phyloP scores from a whole-genome alignment of 352 stramenopile genomes.

The Phytophthora capsici region DNA sequence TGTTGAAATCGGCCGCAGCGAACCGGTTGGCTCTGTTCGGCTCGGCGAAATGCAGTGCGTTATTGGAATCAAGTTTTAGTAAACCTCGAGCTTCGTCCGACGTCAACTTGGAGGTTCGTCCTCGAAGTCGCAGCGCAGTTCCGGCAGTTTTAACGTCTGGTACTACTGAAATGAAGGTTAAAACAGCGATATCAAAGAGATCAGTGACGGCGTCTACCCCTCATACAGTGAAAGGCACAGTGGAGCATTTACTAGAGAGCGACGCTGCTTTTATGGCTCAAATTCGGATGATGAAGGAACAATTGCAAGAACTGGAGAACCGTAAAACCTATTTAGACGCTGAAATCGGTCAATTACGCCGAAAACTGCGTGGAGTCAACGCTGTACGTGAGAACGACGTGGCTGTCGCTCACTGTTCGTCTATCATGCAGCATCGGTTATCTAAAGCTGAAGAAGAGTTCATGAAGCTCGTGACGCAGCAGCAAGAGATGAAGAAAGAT shows the following conservation, averaged over 20 bases:
- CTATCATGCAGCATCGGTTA: slow-evolving; percentile 79
- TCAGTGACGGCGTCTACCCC: not conserved
- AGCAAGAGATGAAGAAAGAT: slow-evolving; percentile 64
- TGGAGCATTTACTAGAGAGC: slow-evolving; percentile 75
- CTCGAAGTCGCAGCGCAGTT: slow-evolving; percentile 17
- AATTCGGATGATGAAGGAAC: slow-evolving; percentile 62
- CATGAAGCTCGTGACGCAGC: slow-evolving; percentile 77
- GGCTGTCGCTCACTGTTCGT: slow-evolving; percentile 72
- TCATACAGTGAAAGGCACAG: slow-evolving; percentile 42
- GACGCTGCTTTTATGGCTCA: slow-evolving; percentile 70
- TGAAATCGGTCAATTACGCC: slow-evolving; percentile 57
- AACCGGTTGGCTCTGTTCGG: slow-evolving; percentile 33
- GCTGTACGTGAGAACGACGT: slow-evolving; percentile 81
- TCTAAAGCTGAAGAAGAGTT: slow-evolving; percentile 79
- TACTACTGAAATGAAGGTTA: slow-evolving; percentile 8
- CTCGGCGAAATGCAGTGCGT: slow-evolving; percentile 28
- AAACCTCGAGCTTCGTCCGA: slow-evolving; percentile 15
- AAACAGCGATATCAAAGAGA: slow-evolving; percentile 17
- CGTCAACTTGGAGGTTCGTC: slow-evolving; percentile 6
- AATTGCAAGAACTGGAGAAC: slow-evolving; percentile 52
- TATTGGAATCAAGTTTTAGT: slow-evolving; percentile 14
- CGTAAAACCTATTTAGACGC: slow-evolving; percentile 55
- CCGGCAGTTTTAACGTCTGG: not conserved
- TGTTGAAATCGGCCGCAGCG: slow-evolving; percentile 29
- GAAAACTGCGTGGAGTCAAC: slow-evolving; percentile 67